These are phyloP conservation scores for Rhizopus stolonifer DNA, from an alignment of 371 early-diverging fungal genomes.

Conservation along the genomic window DNA sequence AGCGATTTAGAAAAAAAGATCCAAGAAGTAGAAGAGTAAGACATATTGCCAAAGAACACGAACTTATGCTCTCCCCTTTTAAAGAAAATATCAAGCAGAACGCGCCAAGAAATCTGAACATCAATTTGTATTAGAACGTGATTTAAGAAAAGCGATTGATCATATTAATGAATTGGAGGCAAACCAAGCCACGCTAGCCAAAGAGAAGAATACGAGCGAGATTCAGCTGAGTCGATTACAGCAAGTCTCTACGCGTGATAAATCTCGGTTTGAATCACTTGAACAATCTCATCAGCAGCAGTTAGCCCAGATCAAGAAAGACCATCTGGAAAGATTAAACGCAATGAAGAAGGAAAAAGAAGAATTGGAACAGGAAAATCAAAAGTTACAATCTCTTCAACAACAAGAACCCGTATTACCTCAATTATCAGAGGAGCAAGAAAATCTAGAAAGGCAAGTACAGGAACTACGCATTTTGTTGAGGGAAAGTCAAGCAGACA, in stretches of 20 bases:
- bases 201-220: constrained; percentile 6
- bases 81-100: constrained; percentile 21
- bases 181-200: constrained; percentile 25
- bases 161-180: constrained; percentile 49
- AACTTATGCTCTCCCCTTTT: neutral
- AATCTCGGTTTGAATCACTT: neutral
- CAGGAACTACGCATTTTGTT: constrained; percentile 55
- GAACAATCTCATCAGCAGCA: constrained; percentile 2
- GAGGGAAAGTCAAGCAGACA: constrained; percentile 56
- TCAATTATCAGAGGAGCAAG: constrained; percentile 11
- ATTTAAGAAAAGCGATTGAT: constrained; percentile 50
- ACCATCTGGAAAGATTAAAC: neutral
- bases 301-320: neutral
- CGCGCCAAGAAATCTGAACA: constrained; percentile 32
- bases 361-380: constrained; percentile 20
- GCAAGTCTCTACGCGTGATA: neutral
- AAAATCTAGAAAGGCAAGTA: constrained; percentile 42
- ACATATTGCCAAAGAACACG: neutral
- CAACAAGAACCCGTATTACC: neutral
- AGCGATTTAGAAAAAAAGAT: constrained; percentile 39
- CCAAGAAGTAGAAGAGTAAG: constrained; percentile 31
- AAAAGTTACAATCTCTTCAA: neutral
- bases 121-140: constrained; percentile 40
- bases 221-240: neutral
- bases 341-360: constrained; percentile 13